phyloP scores from a whole-genome alignment of 805 yeast genomes.

The Candida awuae region DNA sequence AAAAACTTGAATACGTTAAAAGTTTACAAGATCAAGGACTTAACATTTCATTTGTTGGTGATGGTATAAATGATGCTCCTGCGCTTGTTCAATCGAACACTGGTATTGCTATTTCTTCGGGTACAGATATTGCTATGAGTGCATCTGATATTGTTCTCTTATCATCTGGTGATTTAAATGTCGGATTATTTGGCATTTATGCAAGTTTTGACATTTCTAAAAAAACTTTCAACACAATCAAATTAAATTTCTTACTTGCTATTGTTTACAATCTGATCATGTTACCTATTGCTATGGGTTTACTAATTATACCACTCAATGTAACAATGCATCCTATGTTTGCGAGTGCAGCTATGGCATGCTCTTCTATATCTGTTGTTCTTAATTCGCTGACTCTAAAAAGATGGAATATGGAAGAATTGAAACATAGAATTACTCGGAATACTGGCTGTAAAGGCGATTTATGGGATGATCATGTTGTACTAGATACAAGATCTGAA shows the following conservation, averaged over 20 bases:
- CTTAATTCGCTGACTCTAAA: conserved; percentile 67
- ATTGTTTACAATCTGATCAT: conserved; percentile 73
- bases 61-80: conserved; percentile 97
- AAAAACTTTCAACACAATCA: conserved; percentile 65
- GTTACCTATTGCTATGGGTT: conserved; percentile 93
- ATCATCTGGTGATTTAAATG: conserved; percentile 27
- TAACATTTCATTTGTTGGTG: conserved; percentile 85
- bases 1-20: conserved; percentile 61
- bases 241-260: conserved; percentile 82
- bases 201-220: conserved; percentile 62
- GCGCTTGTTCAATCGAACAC: conserved; percentile 83
- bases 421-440: background rate
- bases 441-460: background rate
- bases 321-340: conserved; percentile 76
- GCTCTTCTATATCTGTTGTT: conserved; percentile 86
- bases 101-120: conserved; percentile 87
- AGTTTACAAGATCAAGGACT: conserved; percentile 40
- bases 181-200: conserved; percentile 35
- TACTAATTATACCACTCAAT: conserved; percentile 66
- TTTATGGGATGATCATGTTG: conserved; percentile 9
- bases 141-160: conserved; percentile 89
- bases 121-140: conserved; percentile 93
- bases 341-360: conserved; percentile 90
- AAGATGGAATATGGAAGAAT: conserved; percentile 39
- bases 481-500: conserved; percentile 2